A percentile compares a stretch with the other conserved stretches of the same genome.
Evolutionary conservation across 192 early-diverging fungal species (phyloP).

Genomic region (Rhizoclosmatium globosum): DNA sequence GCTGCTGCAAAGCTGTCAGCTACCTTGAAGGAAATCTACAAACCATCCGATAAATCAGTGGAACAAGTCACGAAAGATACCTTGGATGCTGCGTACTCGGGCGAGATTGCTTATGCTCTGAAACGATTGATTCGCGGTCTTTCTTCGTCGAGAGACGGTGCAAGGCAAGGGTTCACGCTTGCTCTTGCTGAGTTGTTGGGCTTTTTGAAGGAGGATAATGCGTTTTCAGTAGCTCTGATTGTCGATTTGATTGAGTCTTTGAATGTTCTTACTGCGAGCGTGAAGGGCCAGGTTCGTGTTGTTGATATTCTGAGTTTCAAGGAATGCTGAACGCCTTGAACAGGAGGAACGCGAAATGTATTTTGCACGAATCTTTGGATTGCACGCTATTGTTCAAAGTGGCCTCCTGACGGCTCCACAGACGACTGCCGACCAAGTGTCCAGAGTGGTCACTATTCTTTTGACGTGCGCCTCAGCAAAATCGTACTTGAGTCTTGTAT

Average conservation of each 20-base stretch:
- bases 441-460: conserved; percentile 75
- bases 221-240: conserved; percentile 44
- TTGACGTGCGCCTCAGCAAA: conserved; percentile 75
- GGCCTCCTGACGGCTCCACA: conserved; percentile 71
- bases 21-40: conserved; percentile 41
- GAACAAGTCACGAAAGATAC: conserved; percentile 63
- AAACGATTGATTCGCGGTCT: conserved; percentile 90
- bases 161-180: conserved; percentile 95
- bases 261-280: conserved; percentile 68
- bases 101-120: conserved; percentile 87
- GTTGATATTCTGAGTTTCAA: background rate
- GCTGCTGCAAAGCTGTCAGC: conserved; percentile 68
- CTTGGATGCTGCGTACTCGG: conserved; percentile 71
- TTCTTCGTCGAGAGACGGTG: conserved; percentile 82
- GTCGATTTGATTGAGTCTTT: conserved; percentile 75
- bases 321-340: background rate
- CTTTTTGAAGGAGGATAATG: conserved; percentile 24
- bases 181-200: conserved; percentile 83
- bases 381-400: conserved; percentile 81
- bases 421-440: conserved; percentile 75
- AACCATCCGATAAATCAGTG: conserved; percentile 34
- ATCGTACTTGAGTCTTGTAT: conserved; percentile 81
- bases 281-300: conserved; percentile 64
- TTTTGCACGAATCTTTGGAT: conserved; percentile 92
- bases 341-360: conserved; percentile 90